phyloP scores from a whole-genome alignment of 2,329 filamentous ascomycete genomes.

The Aspergillus persii region DNA sequence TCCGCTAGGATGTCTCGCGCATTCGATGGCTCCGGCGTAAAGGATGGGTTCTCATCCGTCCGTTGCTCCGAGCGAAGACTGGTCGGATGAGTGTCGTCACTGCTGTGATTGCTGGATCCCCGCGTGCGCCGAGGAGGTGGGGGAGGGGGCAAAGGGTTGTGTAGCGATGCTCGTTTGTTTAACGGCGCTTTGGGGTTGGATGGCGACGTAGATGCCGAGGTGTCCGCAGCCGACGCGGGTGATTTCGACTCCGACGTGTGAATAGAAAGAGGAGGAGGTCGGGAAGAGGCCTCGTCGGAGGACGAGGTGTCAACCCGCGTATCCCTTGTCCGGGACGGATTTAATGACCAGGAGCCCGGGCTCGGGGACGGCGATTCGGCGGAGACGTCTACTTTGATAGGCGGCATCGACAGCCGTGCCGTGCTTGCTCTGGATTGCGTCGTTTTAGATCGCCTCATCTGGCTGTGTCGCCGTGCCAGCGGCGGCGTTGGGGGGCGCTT shows the following conservation, averaged over 20 bases:
- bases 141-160: conserved; percentile 38
- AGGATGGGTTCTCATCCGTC: conserved; percentile 21
- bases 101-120: conserved; percentile 41
- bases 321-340: conserved; percentile 16
- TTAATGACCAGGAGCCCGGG: conserved; percentile 27
- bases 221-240: conserved; percentile 8
- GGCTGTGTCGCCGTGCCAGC: conserved; percentile 48
- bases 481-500: conserved; percentile 51
- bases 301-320: conserved; percentile 6
- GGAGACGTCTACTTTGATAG: conserved; percentile 45
- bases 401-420: conserved; percentile 36
- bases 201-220: neutral
- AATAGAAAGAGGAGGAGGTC: conserved; percentile 1
- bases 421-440: conserved; percentile 32
- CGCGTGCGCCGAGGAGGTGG: conserved; percentile 49
- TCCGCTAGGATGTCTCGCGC: conserved; percentile 67
- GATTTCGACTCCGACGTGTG: conserved; percentile 5
- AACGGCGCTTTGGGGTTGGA: conserved; percentile 24
- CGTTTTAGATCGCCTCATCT: conserved; percentile 39
- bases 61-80: conserved; percentile 19
- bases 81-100: conserved; percentile 22
- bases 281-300: conserved; percentile 14
- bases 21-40: conserved; percentile 39
- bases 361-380: conserved; percentile 31
- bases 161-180: conserved; percentile 28